Base-by-base conservation (phyloP, 139 green algal genomes). In the Chlamydomonas sphaeroides region DNA sequence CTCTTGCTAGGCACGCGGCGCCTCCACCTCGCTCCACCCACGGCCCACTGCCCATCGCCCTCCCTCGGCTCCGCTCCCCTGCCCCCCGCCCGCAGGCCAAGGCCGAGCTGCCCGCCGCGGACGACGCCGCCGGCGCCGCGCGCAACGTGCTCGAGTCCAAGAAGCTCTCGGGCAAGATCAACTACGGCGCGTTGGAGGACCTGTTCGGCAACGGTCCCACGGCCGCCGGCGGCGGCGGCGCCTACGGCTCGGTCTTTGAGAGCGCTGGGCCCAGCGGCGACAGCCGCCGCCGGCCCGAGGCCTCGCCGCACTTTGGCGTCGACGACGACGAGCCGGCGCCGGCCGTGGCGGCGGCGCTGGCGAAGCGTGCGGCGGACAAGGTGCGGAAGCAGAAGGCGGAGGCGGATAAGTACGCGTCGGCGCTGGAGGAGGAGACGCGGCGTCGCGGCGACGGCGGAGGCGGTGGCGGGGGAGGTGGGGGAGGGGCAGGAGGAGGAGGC, bases 91-190 rank as follows among this genome's bases (percentile, higher is more conserved):
- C 68, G 11, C 57, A 69, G 59, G 26, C 45, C 53, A 78, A 85
- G 38, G 72, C 78, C 30, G 61, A 76, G 42, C 30, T 84, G 25
- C 76, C 74, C 26, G 63, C 80, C 32, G 86, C 84, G 6, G 86
- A 89, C 32, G 86, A 73, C 49, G 86, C 85, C n/a, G 68, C 73
- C 21, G 86, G 90, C 69, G 93, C 92, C 42, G 86, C 91, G 2
- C 79, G 88, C 38, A 80, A 84, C 61, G 92, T 95, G 85, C 83
- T 97, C 39, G 89, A 93, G 56, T 41, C 86, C 65, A 91, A 92
- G 67, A 95, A 95, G 78, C 87, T 96, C 45, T 91, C 79, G 56
- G 92, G 86, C 70, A 98, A 98, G 83, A 96, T 98, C 87, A 97
- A 98, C 92, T 98, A 98, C 89, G 85, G 81, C 25, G 89, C 88